phyloP scores from a whole-genome alignment of 1,284 basidiomycete genomes.

The Rhodotorula sp. region DNA sequence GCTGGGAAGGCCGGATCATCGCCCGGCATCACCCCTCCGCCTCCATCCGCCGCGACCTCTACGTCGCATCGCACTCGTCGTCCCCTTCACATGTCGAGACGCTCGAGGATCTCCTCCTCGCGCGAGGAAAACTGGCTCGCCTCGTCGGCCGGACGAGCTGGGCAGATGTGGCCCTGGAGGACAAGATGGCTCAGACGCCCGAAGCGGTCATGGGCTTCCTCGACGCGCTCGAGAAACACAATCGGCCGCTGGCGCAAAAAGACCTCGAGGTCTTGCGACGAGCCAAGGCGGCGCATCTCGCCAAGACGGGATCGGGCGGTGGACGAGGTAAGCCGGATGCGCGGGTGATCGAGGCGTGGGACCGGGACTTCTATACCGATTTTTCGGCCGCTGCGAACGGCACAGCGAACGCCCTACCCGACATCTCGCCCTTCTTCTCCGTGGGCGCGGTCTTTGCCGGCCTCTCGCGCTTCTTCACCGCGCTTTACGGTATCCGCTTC shows the following conservation, averaged over 20 bases:
- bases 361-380: constrained; percentile 73
- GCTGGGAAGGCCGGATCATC: constrained; percentile 37
- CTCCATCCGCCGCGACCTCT: constrained; percentile 25
- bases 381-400: constrained; percentile 5
- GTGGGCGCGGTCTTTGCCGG: constrained; percentile 83
- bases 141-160: constrained; percentile 79
- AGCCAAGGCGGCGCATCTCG: constrained; percentile 56
- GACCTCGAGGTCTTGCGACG: constrained; percentile 69
- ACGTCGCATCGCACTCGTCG: constrained; percentile 27
- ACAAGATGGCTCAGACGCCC: constrained; percentile 92
- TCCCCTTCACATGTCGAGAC: constrained; percentile 66
- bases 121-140: constrained; percentile 72
- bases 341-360: constrained; percentile 73
- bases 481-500: constrained; percentile 82
- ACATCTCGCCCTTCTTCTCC: constrained; percentile 64
- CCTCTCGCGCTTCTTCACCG: constrained; percentile 75
- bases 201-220: constrained; percentile 83
- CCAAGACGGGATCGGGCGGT: constrained; percentile 51
- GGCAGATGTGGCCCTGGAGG: constrained; percentile 75
- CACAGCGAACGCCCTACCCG: constrained; percentile 50
- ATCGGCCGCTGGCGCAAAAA: constrained; percentile 65
- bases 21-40: constrained; percentile 35
- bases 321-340: constrained; percentile 12
- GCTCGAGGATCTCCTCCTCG: constrained; percentile 70
- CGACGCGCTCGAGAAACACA: constrained; percentile 70